Evolutionary conservation across 306 rosid genomes (phyloP), one percentile per base, ranked within the genome.

Genomic region (Inga laurina): DNA sequence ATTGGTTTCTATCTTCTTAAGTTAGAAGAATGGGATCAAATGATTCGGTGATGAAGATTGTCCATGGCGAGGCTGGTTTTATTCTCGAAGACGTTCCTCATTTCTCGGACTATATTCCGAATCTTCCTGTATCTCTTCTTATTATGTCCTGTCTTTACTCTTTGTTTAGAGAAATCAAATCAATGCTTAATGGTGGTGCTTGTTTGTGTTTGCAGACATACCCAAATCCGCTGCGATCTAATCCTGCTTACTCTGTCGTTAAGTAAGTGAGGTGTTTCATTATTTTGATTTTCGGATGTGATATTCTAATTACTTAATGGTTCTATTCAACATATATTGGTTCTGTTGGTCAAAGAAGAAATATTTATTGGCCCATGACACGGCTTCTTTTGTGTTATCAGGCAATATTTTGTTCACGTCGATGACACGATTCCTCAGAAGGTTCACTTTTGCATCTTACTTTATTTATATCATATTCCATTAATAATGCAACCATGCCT

Each of bases 241-340:
- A 94, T 91, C 97, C 98, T 70, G 97, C 98, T 14, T 96, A 94
- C 86, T 96, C 99, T 45, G 99, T 94, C 21, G 99, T 96, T 10
- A 96, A 94, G 98, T 96, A 83, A 84, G 94, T 82, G 71, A 80
- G 75, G 51, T 81, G 7, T 2, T 43, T 77, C 39, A 0, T 16
- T 54, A 12, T 71, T 71, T 34, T 56, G 39, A 37, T 76, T 76
- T 18, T 72, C 39, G 39, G 73, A 82, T 73, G 85, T 82, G 74
- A 41, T 41, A 41, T 21, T 70, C 21, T 44, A n/a, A 44, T 54
- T 22, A 71, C 9, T 18, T 19, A 32, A 19, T 22, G 54, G 21
- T 71, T 69, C 30, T 68, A 21, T 37, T 68, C 30, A 66, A 67
- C 21, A 16, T 2, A 54, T 5, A 52, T 19, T 52, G 59, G 22